Evolutionary conservation across 2,329 filamentous ascomycete genomes (phyloP).

Genomic region (Cercospora beticola): DNA sequence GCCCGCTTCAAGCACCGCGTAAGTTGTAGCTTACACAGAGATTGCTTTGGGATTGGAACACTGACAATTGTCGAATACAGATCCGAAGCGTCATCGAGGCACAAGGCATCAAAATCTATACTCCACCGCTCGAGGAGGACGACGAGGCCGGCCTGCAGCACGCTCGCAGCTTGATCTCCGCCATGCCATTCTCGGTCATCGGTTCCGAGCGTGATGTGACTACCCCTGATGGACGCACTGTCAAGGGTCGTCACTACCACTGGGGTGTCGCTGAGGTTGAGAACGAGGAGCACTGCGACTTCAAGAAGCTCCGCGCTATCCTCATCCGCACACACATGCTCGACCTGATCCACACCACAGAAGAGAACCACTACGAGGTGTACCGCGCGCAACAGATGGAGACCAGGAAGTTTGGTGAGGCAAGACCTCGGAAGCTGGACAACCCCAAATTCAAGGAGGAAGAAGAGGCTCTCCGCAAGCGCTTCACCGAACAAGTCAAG

Average conservation of each 20-base stretch:
- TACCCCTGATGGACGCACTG: constrained; percentile 90
- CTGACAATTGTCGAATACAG: constrained; percentile 52
- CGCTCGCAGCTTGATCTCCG: constrained; percentile 88
- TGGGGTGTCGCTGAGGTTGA: constrained; percentile 99
- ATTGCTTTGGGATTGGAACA: not conserved
- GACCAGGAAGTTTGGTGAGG: constrained; percentile 98
- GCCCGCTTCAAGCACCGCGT: constrained; percentile 94
- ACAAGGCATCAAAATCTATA: constrained; percentile 99
- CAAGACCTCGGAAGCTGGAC: constrained; percentile 93
- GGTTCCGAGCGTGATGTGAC: constrained; percentile 99
- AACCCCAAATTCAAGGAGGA: constrained; percentile 99
- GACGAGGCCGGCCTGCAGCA: constrained; percentile 95
- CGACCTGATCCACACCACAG: constrained; percentile 98
- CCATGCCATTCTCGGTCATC: constrained; percentile 98
- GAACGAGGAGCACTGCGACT: constrained; percentile 99
- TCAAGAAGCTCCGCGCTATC: constrained; percentile 99
- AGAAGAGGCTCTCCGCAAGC: constrained; percentile 95
- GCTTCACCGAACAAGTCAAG: constrained; percentile 99
- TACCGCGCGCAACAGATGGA: constrained; percentile 99
- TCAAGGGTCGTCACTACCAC: constrained; percentile 98
- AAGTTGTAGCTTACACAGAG: constrained; percentile 41
- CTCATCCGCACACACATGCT: constrained; percentile 96
- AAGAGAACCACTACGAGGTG: constrained; percentile 98
- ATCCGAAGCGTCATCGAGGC: constrained; percentile 94
- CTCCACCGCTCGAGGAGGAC: constrained; percentile 95